These are phyloP conservation scores for Hydrangea macrophylla DNA, from an alignment of 148 eudicot genomes.

Conservation along the genomic window DNA sequence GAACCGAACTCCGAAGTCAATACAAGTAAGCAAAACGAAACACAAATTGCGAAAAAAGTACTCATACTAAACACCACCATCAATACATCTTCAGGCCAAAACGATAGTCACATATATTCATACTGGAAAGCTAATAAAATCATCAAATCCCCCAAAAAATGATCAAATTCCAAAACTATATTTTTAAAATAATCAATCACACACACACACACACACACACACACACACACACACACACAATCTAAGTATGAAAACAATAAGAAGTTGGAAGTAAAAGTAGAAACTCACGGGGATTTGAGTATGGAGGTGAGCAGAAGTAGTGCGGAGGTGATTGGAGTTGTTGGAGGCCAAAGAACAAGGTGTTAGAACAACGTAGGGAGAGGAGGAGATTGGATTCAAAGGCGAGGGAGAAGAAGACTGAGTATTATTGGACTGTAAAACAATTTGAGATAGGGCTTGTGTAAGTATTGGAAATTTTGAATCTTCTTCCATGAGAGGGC, in stretches of 20 bases:
- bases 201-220: neutral
- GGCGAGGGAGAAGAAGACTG: neutral
- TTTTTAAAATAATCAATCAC: neutral
- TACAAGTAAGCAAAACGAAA: neutral
- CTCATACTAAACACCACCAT: neutral
- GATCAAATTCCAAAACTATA: neutral
- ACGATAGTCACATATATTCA: no score
- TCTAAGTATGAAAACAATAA: neutral
- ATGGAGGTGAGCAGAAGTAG: neutral
- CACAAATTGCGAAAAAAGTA: neutral
- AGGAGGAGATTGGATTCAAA: neutral
- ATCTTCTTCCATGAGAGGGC: slow-evolving; percentile 9
- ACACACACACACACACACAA: neutral
- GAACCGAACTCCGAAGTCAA: neutral
- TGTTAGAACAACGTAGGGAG: neutral
- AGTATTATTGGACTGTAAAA: slow-evolving; percentile 5
- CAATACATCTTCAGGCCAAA: neutral
- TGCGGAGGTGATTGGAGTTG: neutral
- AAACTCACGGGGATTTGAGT: neutral
- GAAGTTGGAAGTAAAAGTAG: neutral
- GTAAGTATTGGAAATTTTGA: neutral
- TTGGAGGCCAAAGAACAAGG: neutral
- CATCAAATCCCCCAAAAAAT: neutral
- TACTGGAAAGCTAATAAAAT: no score
- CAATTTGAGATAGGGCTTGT: slow-evolving; percentile 2